Conservation (phyloP, 2,329 filamentous ascomycete species). For the Calonectria pauciramosa region DNA sequence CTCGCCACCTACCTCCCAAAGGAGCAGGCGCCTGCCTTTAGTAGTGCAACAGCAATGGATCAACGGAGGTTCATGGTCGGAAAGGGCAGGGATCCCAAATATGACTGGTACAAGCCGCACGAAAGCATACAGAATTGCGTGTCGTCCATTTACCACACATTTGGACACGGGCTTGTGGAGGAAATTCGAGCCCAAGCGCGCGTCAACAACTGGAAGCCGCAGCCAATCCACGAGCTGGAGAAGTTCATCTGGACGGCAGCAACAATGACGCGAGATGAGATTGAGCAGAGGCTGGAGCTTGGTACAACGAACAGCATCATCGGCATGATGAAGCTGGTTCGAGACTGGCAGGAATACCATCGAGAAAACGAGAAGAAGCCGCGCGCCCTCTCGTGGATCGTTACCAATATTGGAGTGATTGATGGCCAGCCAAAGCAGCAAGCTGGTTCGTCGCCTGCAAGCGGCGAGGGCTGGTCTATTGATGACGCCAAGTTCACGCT, state of each 20-base stretch:
- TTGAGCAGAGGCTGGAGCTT: neutral
- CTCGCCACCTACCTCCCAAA: neutral
- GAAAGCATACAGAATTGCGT: conserved; percentile 11
- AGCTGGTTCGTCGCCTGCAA: neutral
- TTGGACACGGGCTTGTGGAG: neutral
- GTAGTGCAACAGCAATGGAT: conserved; percentile 19
- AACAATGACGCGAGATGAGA: neutral
- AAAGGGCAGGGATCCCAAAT: conserved; percentile 6
- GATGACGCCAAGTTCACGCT: neutral
- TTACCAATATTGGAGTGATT: neutral
- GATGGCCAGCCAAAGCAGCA: neutral
- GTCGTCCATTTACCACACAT: conserved; percentile 13
- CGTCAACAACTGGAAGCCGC: conserved; percentile 4
- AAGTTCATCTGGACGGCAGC: neutral
- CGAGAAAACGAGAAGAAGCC: neutral
- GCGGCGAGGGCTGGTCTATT: neutral
- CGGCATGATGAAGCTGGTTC: neutral
- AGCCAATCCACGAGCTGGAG: neutral
- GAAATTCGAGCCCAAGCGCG: neutral
- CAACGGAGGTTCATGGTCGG: conserved; percentile 10
- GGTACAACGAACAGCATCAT: neutral
- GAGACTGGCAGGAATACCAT: neutral
- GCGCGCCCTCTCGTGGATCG: neutral
- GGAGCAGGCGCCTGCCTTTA: neutral
- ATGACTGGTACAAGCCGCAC: conserved; percentile 39